Base-by-base conservation (phyloP, 1,284 basidiomycete species). In the Irpex lacteus region DNA sequence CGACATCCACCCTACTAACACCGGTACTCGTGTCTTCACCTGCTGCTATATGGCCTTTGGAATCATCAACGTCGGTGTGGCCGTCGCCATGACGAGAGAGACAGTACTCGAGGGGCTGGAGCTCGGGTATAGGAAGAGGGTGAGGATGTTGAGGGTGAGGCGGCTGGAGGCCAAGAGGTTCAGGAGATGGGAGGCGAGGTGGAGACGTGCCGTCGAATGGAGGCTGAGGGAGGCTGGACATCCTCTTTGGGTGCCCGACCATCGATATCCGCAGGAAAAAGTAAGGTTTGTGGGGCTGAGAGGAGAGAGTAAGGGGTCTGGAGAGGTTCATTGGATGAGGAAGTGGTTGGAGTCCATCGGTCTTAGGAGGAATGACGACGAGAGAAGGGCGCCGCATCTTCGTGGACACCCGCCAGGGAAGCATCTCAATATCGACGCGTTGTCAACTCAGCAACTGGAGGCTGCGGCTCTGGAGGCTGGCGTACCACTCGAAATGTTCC, bases 71-170 rank as follows among this genome's bases (percentile, higher is more conserved):
- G 75, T 91, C 60, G 89, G 85, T 34, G 76, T 93, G 6, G 84
- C 86, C 1, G 85, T 95, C 36, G 82, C 83, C 2, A 81, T 90
- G 60, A 84, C 84, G 9, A 83, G 90, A 13, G 90, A 91, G 69
- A 88, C 87, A 0, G 83, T 94, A 56, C 77, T 92, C 26, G 92
- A 95, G 73, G 83, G 81, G 3, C 80, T 89, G 49, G 85, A 87
- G 70, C 77, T 87, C 4, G 80, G 82, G 0, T 88, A 89, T 68
- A 79, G 84, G n/a, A 79, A 77, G 61, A 85, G 88, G 6, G 70
- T 87, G 62, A 71, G 75, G 26, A 72, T 70, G 1, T 73, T 82
- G 44, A 78, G 79, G 11, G 73, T 73, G 60, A 78, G 74, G 26
- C 72, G 82, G 66, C 76, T 78, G 69, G 73, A 79, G 67, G 73